A percentile compares a stretch with the other conserved stretches of the same genome.
Evolutionary conservation across 257 asterid species (phyloP).

Genomic region (Thymus quinquecostatus): DNA sequence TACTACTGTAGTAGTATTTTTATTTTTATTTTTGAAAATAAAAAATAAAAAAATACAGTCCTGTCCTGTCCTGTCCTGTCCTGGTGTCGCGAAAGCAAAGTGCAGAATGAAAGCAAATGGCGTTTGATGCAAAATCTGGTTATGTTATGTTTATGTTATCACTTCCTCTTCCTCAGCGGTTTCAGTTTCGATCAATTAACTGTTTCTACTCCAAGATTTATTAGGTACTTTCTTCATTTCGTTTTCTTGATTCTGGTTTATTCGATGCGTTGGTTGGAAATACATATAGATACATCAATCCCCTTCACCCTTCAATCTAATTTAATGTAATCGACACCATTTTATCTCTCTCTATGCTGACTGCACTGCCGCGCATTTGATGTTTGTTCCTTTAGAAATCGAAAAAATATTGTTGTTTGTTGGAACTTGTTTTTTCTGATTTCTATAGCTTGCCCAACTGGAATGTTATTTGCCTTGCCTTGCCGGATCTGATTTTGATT

Average conservation of each 20-base stretch:
- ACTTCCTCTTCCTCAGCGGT: constrained; percentile 14
- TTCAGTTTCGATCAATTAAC: constrained; percentile 15
- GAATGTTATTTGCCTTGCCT: constrained; percentile 13
- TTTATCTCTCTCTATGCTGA: neutral
- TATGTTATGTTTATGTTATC: neutral
- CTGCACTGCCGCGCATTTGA: constrained; percentile 24
- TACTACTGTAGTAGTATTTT: too few relatives aligned
- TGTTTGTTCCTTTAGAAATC: constrained; percentile 15
- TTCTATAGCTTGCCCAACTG: neutral
- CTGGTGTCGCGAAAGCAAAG: neutral
- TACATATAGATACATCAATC: neutral
- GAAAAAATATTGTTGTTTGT: too few relatives aligned
- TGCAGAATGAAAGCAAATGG: constrained; percentile 7
- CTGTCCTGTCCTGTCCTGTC: too few relatives aligned
- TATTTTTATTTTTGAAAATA: too few relatives aligned
- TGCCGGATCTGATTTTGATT: constrained; percentile 21
- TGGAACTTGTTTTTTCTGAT: constrained; percentile 16
- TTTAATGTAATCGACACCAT: neutral
- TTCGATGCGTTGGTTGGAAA: neutral
- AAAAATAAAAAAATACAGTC: too few relatives aligned
- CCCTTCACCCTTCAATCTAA: constrained; percentile 6
- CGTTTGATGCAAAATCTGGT: constrained; percentile 25
- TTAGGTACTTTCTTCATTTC: neutral
- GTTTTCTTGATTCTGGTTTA: neutral
- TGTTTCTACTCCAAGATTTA: neutral